These are phyloP conservation scores for Macrolepiota dolichaula DNA, from an alignment of 768 basidiomycete species.

Conservation along the genomic window DNA sequence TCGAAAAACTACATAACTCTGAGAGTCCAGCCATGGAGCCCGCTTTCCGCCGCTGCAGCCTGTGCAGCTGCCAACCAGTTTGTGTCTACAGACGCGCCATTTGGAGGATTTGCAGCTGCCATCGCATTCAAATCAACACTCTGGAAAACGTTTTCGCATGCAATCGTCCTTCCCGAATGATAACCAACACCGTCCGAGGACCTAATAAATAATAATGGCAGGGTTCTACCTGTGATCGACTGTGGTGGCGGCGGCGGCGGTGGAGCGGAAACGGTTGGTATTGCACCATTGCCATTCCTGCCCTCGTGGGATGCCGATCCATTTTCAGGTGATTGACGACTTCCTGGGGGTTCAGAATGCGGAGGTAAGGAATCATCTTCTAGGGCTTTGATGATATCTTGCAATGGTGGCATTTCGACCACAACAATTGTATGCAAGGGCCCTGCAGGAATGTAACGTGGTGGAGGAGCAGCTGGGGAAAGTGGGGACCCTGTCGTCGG, in stretches of 20 bases:
- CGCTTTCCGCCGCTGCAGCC: constrained; percentile 62
- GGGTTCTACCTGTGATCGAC: constrained; percentile 62
- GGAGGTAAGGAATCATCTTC: constrained; percentile 62
- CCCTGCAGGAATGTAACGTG: constrained; percentile 50
- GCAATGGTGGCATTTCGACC: constrained; percentile 78
- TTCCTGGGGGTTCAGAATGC: constrained; percentile 32
- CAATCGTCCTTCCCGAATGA: constrained; percentile 80
- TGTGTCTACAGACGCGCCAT: constrained; percentile 48
- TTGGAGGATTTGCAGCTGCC: constrained; percentile 38
- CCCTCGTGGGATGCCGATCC: constrained; percentile 24
- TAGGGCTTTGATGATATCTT: constrained; percentile 74
- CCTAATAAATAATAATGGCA: constrained; percentile 81
- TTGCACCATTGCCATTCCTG: constrained; percentile 20
- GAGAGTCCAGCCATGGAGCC: constrained; percentile 75
- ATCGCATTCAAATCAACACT: constrained; percentile 59
- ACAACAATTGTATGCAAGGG: constrained; percentile 78
- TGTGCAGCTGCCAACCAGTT: constrained; percentile 76
- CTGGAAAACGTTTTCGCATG: constrained; percentile 80
- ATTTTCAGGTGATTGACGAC: constrained; percentile 29
- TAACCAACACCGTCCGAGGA: constrained; percentile 84
- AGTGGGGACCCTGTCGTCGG: constrained; percentile 24
- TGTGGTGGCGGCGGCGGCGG: constrained; percentile 33
- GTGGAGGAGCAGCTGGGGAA: constrained; percentile 26
- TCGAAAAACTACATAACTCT: constrained; percentile 62
- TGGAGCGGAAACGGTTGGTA: constrained; percentile 13